Evolutionary conservation across 768 basidiomycete species (phyloP).

Genomic region (Agrocybe chaxingu): DNA sequence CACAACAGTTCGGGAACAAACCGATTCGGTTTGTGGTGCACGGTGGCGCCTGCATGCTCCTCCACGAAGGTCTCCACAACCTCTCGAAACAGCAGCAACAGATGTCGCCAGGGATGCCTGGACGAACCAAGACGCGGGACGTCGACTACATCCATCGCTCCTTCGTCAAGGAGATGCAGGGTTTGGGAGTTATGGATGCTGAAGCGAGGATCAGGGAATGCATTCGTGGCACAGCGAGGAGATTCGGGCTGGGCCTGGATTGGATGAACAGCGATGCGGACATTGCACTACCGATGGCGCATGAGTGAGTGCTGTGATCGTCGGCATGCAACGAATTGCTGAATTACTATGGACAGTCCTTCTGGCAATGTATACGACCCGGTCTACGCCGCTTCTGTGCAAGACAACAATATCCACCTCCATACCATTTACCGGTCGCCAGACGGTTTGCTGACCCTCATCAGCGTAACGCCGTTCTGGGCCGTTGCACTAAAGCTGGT

Average conservation of each 20-base stretch:
- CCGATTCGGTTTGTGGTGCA: slow-evolving; percentile 64
- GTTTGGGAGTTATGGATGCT: slow-evolving; percentile 47
- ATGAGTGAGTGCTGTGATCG: slow-evolving; percentile 42
- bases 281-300: slow-evolving; percentile 63
- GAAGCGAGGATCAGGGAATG: slow-evolving; percentile 52
- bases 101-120: slow-evolving; percentile 26
- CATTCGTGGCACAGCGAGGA: slow-evolving; percentile 50
- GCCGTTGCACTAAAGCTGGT: slow-evolving; percentile 71
- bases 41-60: slow-evolving; percentile 73
- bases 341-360: slow-evolving; percentile 14
- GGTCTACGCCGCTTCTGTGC: slow-evolving; percentile 51
- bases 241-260: slow-evolving; percentile 52
- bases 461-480: slow-evolving; percentile 72
- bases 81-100: slow-evolving; percentile 29
- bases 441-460: slow-evolving; percentile 46
- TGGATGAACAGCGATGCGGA: slow-evolving; percentile 82
- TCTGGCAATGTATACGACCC: slow-evolving; percentile 48
- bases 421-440: slow-evolving; percentile 57
- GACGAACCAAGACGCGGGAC: slow-evolving; percentile 57
- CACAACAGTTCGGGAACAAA: slow-evolving; percentile 38
- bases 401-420: slow-evolving; percentile 44
- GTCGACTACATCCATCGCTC: slow-evolving; percentile 66
- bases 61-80: slow-evolving; percentile 43
- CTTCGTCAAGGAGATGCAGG: slow-evolving; percentile 52
- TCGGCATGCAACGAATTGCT: too few species aligned